phyloP scores from a whole-genome alignment of 2,329 filamentous ascomycete species.

The Stachybotrys chlorohalonatus region DNA sequence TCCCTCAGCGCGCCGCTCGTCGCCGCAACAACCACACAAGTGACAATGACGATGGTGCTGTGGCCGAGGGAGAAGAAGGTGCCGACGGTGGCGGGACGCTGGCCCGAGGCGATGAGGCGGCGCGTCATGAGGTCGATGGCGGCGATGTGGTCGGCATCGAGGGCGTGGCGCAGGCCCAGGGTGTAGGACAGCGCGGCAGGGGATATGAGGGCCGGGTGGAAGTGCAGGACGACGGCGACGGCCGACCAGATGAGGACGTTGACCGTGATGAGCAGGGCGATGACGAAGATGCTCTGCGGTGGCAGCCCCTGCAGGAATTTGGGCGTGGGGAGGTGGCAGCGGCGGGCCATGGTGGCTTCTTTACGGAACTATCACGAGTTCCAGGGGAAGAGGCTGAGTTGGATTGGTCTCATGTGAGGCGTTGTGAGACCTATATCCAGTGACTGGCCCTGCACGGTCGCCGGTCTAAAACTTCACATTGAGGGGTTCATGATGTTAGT shows the following conservation, averaged over 20 bases:
- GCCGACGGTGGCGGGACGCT: slow-evolving; percentile 82
- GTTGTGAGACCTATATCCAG: no score
- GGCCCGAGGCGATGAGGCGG: slow-evolving; percentile 74
- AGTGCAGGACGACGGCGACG: slow-evolving; percentile 42
- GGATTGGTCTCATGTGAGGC: no score
- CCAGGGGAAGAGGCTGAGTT: no score
- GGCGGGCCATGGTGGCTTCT: slow-evolving; percentile 6
- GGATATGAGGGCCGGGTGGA: slow-evolving; percentile 56
- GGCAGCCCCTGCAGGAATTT: slow-evolving; percentile 20
- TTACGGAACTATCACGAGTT: no score
- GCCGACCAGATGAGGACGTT: slow-evolving; percentile 49
- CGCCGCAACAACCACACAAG: slow-evolving; percentile 84
- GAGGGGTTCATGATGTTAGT: neutral
- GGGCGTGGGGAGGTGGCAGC: slow-evolving; percentile 15
- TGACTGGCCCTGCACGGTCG: no score
- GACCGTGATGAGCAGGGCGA: slow-evolving; percentile 36
- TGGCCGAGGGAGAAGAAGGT: slow-evolving; percentile 93
- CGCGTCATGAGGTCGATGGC: slow-evolving; percentile 95
- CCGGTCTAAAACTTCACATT: neutral
- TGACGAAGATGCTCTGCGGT: slow-evolving; percentile 34
- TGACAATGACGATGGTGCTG: slow-evolving; percentile 85
- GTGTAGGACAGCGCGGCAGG: slow-evolving; percentile 81
- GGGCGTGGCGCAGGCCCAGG: slow-evolving; percentile 83
- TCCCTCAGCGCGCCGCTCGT: slow-evolving; percentile 76
- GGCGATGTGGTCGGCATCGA: slow-evolving; percentile 83